These are phyloP conservation scores for Elsinoe arachidis DNA, from an alignment of 2,329 filamentous ascomycete species.

Conservation along the genomic window DNA sequence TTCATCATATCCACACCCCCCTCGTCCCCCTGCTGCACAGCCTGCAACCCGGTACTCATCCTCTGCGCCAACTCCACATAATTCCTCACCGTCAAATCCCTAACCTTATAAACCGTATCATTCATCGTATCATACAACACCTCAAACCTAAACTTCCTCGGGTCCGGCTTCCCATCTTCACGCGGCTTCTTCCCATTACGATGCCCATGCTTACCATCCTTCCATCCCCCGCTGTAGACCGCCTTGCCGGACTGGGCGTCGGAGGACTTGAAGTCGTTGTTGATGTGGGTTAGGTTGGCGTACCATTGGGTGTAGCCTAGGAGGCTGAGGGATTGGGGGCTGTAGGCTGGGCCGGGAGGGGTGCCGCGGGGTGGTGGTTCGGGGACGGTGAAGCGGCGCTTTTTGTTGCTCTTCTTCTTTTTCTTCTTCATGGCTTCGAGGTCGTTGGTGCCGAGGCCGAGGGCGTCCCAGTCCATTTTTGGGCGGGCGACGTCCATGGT, in stretches of 20 bases:
- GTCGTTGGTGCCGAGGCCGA: neutral
- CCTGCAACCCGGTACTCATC: slow-evolving; percentile 51
- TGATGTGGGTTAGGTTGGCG: slow-evolving; percentile 85
- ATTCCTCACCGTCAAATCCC: slow-evolving; percentile 76
- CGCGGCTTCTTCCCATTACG: slow-evolving; percentile 47
- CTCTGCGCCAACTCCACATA: slow-evolving; percentile 70
- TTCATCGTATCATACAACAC: slow-evolving; percentile 79
- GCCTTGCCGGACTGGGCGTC: slow-evolving; percentile 1
- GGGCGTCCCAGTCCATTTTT: neutral
- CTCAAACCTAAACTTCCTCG: slow-evolving; percentile 62
- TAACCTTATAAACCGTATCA: slow-evolving; percentile 64
- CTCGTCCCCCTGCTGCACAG: slow-evolving; percentile 18
- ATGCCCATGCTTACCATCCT: slow-evolving; percentile 49
- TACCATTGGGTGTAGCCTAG: slow-evolving; percentile 83
- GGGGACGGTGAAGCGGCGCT: slow-evolving; percentile 49
- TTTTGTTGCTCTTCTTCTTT: slow-evolving; percentile 45
- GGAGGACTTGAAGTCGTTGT: slow-evolving; percentile 53
- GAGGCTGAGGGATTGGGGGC: slow-evolving; percentile 69
- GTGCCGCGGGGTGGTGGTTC: slow-evolving; percentile 61
- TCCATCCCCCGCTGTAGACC: slow-evolving; percentile 43
- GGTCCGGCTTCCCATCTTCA: slow-evolving; percentile 45
- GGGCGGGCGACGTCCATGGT: slow-evolving; percentile 23
- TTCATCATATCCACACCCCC: slow-evolving; percentile 19
- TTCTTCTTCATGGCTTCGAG: slow-evolving; percentile 19
- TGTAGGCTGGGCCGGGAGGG: slow-evolving; percentile 82